Conservation (phyloP, 345 rosid species). For the Excoecaria cochinchinensis region DNA sequence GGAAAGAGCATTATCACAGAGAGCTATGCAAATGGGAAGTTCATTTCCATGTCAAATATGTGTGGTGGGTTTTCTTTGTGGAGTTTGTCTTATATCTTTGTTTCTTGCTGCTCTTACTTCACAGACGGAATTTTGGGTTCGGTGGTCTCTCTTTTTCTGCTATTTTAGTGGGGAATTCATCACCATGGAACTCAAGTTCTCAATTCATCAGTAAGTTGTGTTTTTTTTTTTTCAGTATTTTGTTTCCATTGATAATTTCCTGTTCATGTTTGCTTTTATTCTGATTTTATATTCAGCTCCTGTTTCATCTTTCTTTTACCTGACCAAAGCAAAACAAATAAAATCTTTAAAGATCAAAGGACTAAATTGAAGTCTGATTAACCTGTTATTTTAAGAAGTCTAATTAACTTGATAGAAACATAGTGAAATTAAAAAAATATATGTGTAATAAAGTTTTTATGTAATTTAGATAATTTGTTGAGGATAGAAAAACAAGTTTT, state of each 20-base stretch:
- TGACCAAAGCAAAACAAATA: background rate
- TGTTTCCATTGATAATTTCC: no score
- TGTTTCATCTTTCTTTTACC: background rate
- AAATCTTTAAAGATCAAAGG: background rate
- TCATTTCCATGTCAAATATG: conserved; percentile 93
- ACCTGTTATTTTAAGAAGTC: no score
- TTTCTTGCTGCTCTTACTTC: conserved; percentile 85
- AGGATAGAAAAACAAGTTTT: background rate
- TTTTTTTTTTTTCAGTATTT: background rate
- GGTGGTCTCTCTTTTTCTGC: conserved; percentile 54
- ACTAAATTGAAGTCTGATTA: no score
- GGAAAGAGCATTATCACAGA: conserved; percentile 81
- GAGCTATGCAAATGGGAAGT: conserved; percentile 73
- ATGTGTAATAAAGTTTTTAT: background rate
- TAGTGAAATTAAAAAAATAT: no score
- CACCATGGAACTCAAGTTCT: conserved; percentile 61
- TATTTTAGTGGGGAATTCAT: conserved; percentile 40
- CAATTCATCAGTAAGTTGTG: conserved; percentile 51
- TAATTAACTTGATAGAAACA: no score
- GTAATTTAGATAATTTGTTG: background rate
- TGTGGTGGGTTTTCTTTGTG: conserved; percentile 83
- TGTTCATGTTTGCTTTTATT: background rate
- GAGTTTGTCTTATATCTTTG: conserved; percentile 79
- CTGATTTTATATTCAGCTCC: background rate
- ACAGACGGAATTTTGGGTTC: conserved; percentile 48